Percentiles rank a stretch among this genome's conserved stretches.
phyloP scores from a whole-genome alignment of 2,329 filamentous ascomycete species.

The Fusarium acutatum region DNA sequence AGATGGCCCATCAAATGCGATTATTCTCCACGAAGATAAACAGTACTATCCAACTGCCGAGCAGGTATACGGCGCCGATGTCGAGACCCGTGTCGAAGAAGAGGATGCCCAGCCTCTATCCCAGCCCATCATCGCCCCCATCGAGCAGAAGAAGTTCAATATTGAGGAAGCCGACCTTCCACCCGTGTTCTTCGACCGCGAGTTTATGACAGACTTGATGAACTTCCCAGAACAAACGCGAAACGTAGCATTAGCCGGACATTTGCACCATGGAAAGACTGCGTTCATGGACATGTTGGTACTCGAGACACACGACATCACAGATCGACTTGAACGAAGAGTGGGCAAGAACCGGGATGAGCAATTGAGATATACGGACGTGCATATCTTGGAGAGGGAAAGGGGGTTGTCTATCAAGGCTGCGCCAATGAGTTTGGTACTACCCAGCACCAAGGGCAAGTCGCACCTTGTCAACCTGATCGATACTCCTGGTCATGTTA shows the following conservation, averaged over 20 bases:
- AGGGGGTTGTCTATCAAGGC: conserved; percentile 92
- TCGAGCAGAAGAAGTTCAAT: conserved; percentile 95
- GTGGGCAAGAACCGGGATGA: conserved; percentile 85
- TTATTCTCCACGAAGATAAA: conserved; percentile 98
- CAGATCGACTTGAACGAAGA: conserved; percentile 79
- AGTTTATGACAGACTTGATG: conserved; percentile 95
- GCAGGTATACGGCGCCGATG: conserved; percentile 92
- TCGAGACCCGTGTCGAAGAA: conserved; percentile 95
- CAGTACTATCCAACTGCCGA: conserved; percentile 99
- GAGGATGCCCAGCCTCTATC: conserved; percentile 94
- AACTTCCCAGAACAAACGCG: conserved; percentile 94
- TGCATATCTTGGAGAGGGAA: conserved; percentile 88
- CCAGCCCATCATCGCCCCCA: conserved; percentile 91
- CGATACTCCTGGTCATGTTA: conserved; percentile 96
- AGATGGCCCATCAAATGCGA: conserved; percentile 91
- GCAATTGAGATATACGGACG: conserved; percentile 93
- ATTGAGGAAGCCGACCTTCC: conserved; percentile 92
- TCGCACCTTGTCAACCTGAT: conserved; percentile 95
- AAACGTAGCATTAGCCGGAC: conserved; percentile 90
- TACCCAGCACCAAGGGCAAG: conserved; percentile 89
- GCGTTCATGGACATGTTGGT: conserved; percentile 99
- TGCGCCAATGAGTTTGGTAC: conserved; percentile 90
- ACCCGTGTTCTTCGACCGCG: conserved; percentile 84
- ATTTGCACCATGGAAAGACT: conserved; percentile 97
- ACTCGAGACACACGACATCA: conserved; percentile 90